Conservation (phyloP, 2,329 filamentous ascomycete genomes). For the Lachnellula willkommii region DNA sequence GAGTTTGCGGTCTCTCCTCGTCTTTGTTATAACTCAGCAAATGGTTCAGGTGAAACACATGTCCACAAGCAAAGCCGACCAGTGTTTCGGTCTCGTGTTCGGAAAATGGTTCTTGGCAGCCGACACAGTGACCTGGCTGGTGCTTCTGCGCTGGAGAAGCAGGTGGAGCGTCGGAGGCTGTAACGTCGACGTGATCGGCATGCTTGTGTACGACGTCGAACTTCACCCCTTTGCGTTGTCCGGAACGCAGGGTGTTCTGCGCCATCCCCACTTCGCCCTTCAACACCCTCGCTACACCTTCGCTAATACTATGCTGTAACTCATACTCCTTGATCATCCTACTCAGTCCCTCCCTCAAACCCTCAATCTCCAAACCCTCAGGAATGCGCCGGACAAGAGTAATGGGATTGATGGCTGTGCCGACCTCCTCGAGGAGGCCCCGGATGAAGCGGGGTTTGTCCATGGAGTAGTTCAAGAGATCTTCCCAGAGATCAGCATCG, state of each 20-base stretch:
- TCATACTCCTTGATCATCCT: conserved; percentile 95
- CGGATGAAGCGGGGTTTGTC: conserved; percentile 94
- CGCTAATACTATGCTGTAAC: conserved; percentile 86
- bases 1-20: conserved; percentile 35
- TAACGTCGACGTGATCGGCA: conserved; percentile 39
- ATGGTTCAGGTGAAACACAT: conserved; percentile 74
- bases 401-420: conserved; percentile 89
- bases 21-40: conserved; percentile 45
- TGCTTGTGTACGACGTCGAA: conserved; percentile 64
- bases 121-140: conserved; percentile 54
- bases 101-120: conserved; percentile 51
- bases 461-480: conserved; percentile 93
- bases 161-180: conserved; percentile 37
- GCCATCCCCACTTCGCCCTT: conserved; percentile 80
- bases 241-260: conserved; percentile 73
- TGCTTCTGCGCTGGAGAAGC: background rate
- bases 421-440: conserved; percentile 85
- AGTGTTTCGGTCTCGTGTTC: conserved; percentile 65
- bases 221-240: conserved; percentile 80
- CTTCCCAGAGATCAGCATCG: conserved; percentile 89
- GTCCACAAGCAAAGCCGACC: conserved; percentile 75
- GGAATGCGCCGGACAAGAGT: conserved; percentile 85
- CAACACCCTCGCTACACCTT: conserved; percentile 80
- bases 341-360: conserved; percentile 78
- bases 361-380: conserved; percentile 86